Base-by-base conservation (phyloP, 2,329 filamentous ascomycete species). In the Waltergamsia citrina region DNA sequence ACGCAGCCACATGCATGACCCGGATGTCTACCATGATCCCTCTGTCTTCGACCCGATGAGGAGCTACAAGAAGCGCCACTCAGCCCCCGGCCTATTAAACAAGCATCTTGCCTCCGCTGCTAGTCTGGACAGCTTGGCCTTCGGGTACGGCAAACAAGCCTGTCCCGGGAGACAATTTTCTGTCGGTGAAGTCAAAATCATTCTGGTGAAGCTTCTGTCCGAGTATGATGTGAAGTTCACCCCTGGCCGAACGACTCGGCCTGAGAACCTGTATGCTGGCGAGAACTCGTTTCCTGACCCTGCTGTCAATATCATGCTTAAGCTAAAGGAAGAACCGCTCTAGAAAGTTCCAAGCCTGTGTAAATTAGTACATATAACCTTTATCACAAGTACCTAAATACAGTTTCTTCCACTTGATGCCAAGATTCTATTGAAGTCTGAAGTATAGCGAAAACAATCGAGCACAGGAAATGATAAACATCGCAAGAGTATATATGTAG, bases 141-240 rank as follows among this genome's bases (percentile, higher is more conserved):
- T 32, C 18, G 29, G 29, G 5, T 14, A 32, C 12, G 29, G 29
- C 16, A n/a, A 9, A 11, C 20, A 20, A 18, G 35, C 38, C 5
- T 40, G 38, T 17, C 38, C 38, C 3, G 35, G 38, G 2, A 54
- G 65, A 8, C 68, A 67, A 49, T 65, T 68, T 41, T 63, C 63
- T 11, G 48, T 53, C 19, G 61, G 62, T 40, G 59, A 61, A 45
- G 59, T 67, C 40, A 67, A 68, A 50, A 51, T 65, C 40, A 46
- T 63, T 26, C 40, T 67, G 32, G 53, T 57, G 0, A 55, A 57
- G 37, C 51, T 62, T 23, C 43, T 67, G 12, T 47, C 63, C 32
- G 52, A 56, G 38, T 67, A 62, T 37, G 62, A 67, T 18, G 24
- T 37, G 8, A 9, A 18, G 15, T 21, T 20, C 16, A 7, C 17